Evolutionary conservation across 2,329 filamentous ascomycete species (phyloP), one percentile per base, ranked within the genome.

Genomic region (Pseudogymnoascus sp.): DNA sequence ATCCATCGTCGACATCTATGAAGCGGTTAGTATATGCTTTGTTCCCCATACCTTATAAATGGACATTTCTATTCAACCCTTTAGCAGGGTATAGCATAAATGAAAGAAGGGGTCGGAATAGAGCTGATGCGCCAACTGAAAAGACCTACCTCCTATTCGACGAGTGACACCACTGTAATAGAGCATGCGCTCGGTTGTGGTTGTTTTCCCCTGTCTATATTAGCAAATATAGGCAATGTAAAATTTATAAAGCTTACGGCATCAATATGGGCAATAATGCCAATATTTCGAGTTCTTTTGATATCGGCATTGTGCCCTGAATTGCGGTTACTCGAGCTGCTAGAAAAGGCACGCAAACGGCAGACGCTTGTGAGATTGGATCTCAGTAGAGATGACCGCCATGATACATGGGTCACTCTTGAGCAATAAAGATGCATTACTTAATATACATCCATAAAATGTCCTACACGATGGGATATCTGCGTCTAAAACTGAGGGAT

Each of bases 261-360:
- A 85, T 97, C 94, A 67, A 99, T 96, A 75, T 99, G 94, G 64
- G 94, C 94, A 74, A 99, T 97, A 68, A 99, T 97, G 65, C 94
- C 94, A 73, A 99, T 97, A 72, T 99, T 99, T 68, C 93, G 84
- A 60, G 92, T 94, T 69, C 84, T 84, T 39, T 84, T 65, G 48
- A 69, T 63, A 44, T 65, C 64, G 58, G 70, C 67, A 63, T 68
- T 59, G n/a, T 39, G 58, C 58, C 38, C 58, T 10, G 21, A 27
- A 27, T 38, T 41, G 38, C 25, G 35, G 27, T 27, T 59, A 59
- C 33, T 59, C 9, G 58, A 15, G 38, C 58, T 59, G 35, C 35
- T 41, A 29, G 58, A 59, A 59, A 59, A 59, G 21, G n/a, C 21
- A 27, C 48, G 48, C 48, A 55, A 55, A 55, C 29, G 48, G n/a